phyloP scores from a whole-genome alignment of 768 basidiomycete genomes.

The Boletus rufocinnamomeus region DNA sequence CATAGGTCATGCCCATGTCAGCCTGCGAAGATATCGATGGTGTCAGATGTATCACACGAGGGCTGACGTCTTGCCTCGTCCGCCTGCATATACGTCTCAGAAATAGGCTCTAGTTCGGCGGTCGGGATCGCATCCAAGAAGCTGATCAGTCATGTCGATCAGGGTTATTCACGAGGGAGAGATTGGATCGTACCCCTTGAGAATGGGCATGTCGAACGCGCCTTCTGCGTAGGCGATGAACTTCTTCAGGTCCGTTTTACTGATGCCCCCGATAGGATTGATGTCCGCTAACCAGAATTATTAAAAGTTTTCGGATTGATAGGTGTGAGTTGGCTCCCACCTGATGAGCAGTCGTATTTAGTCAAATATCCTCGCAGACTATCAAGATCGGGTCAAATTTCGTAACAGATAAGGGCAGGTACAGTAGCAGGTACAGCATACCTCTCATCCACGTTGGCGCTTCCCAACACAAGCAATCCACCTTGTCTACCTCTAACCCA shows the following conservation, averaged over 20 bases:
- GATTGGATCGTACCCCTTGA: conserved; percentile 58
- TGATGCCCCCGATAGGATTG: conserved; percentile 98
- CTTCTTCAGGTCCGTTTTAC: conserved; percentile 95
- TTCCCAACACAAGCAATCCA: conserved; percentile 92
- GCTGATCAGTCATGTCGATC: conserved; percentile 40
- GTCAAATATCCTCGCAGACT: conserved; percentile 96
- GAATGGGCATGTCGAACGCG: conserved; percentile 82
- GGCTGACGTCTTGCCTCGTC: conserved; percentile 68
- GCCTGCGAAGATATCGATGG: conserved; percentile 47
- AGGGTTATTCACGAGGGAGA: neutral
- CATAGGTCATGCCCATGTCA: conserved; percentile 99
- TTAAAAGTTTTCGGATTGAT: neutral
- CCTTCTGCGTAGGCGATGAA: conserved; percentile 86
- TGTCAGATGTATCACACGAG: neutral
- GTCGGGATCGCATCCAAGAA: conserved; percentile 93
- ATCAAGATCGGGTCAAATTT: neutral
- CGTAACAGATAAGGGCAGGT: neutral
- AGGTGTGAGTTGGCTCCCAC: conserved; percentile 37
- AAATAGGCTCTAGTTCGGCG: conserved; percentile 95
- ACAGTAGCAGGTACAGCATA: conserved; percentile 31
- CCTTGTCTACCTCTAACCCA: conserved; percentile 86
- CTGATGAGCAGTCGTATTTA: conserved; percentile 96
- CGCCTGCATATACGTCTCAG: conserved; percentile 90
- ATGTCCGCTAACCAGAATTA: conserved; percentile 69
- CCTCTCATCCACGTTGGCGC: conserved; percentile 99